A percentile compares a stretch with the other conserved stretches of the same genome.
phyloP scores from a whole-genome alignment of 495 filamentous ascomycete genomes.

The Terfezia boudieri region DNA sequence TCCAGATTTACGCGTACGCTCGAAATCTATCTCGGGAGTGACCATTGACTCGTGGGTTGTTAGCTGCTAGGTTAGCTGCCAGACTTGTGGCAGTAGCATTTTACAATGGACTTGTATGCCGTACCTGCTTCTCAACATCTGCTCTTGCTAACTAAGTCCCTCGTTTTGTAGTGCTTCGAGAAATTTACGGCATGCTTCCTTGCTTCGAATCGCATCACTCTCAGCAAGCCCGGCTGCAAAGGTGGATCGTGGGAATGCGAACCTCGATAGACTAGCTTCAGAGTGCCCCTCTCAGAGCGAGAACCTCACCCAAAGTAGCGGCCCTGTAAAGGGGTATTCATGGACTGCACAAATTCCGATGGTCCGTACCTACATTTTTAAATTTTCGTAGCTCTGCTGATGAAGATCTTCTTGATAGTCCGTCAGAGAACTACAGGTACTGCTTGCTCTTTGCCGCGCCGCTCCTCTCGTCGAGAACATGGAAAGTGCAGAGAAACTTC shows the following conservation, averaged over 20 bases:
- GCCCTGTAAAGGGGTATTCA: background rate
- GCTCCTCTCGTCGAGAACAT: constrained; percentile 42
- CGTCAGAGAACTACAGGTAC: constrained; percentile 65
- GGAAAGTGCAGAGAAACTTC: constrained; percentile 50
- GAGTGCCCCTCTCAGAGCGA: background rate
- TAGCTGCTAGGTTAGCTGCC: too few relatives aligned
- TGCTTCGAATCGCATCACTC: background rate
- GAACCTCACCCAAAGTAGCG: background rate
- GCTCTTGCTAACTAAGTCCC: too few relatives aligned
- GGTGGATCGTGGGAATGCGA: background rate
- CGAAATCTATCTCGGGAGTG: too few relatives aligned
- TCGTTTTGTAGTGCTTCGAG: background rate
- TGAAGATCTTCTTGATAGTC: constrained; percentile 21
- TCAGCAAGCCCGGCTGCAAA: background rate
- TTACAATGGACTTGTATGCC: too few relatives aligned
- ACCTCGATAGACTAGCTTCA: background rate
- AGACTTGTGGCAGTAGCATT: too few relatives aligned
- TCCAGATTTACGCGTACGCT: too few relatives aligned
- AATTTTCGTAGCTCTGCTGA: background rate
- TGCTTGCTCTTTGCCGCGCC: constrained; percentile 73
- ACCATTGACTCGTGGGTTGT: too few relatives aligned
- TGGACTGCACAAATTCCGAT: background rate
- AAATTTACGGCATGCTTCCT: background rate
- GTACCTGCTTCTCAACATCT: too few relatives aligned
- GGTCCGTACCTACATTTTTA: background rate